Evolutionary conservation across 768 basidiomycete species (phyloP).

Genomic region (Polyporus arcularius): DNA sequence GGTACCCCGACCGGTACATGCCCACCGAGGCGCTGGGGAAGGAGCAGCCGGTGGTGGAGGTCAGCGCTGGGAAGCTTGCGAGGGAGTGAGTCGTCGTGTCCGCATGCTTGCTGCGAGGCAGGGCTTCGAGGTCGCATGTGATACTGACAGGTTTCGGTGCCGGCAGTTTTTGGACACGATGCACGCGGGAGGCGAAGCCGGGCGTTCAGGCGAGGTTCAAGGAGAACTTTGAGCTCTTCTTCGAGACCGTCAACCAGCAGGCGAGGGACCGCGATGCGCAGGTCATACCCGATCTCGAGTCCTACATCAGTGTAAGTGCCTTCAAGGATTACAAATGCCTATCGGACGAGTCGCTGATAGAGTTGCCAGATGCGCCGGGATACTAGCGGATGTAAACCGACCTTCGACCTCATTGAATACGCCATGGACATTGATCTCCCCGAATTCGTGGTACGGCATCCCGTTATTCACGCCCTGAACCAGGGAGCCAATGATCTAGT

Average conservation of each 20-base stretch:
- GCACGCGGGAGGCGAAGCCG: constrained; percentile 58
- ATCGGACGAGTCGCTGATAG: background rate
- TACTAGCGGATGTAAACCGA: constrained; percentile 77
- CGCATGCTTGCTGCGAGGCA: background rate
- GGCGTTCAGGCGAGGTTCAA: constrained; percentile 71
- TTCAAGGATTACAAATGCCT: background rate
- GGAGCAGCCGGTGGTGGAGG: constrained; percentile 28
- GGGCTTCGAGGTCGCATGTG: background rate
- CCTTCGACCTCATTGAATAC: constrained; percentile 79
- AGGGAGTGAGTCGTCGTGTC: constrained; percentile 54
- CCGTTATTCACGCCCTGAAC: constrained; percentile 59
- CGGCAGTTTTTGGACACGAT: constrained; percentile 65
- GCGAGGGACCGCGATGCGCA: constrained; percentile 60
- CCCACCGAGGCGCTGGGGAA: constrained; percentile 28
- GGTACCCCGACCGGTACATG: constrained; percentile 59
- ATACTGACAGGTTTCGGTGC: constrained; percentile 18
- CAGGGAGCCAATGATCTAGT: constrained; percentile 79
- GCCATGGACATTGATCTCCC: constrained; percentile 75
- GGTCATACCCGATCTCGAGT: constrained; percentile 70
- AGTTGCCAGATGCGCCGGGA: constrained; percentile 56
- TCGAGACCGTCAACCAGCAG: constrained; percentile 73
- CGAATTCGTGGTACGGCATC: constrained; percentile 76
- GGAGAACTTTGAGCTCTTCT: constrained; percentile 74
- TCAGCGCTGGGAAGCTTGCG: constrained; percentile 66
- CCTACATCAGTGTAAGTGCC: constrained; percentile 55